A percentile compares a stretch with the other conserved stretches of the same genome.
Conservation (phyloP, 176 grass and related monocot genomes). For the Musa itinerans region DNA sequence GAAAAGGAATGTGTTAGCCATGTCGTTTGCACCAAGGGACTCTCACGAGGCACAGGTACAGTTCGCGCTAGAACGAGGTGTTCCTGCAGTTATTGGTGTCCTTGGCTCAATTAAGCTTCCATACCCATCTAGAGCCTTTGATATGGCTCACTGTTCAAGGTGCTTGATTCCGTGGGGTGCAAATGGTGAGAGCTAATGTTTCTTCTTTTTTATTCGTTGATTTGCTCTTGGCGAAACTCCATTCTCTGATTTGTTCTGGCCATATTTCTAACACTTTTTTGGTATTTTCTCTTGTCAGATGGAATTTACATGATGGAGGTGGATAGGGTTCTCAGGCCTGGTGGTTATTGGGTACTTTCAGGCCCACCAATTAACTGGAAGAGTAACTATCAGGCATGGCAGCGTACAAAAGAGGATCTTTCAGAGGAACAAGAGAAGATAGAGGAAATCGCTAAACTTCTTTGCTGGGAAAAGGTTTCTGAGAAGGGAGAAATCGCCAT, state of each 20-base stretch:
- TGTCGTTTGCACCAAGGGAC: constrained; percentile 90
- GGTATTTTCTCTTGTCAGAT: constrained; percentile 33
- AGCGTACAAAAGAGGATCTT: constrained; percentile 56
- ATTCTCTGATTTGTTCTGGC: constrained; percentile 20
- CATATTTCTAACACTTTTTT: constrained; percentile 4
- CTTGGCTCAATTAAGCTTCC: constrained; percentile 85
- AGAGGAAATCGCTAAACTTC: constrained; percentile 56
- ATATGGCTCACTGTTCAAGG: constrained; percentile 96
- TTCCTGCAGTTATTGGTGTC: constrained; percentile 83
- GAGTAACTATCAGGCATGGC: constrained; percentile 51
- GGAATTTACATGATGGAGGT: constrained; percentile 96
- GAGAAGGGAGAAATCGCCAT: constrained; percentile 56
- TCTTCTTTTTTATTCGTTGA: neutral
- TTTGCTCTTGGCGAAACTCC: neutral
- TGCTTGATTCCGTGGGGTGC: constrained; percentile 81
- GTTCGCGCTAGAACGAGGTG: constrained; percentile 85
- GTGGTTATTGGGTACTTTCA: constrained; percentile 88
- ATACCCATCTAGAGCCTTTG: constrained; percentile 68
- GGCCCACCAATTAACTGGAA: constrained; percentile 85
- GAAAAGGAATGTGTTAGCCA: constrained; percentile 55
- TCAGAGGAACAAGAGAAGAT: constrained; percentile 63
- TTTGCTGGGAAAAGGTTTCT: constrained; percentile 82
- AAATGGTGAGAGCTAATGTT: constrained; percentile 41
- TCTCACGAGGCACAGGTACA: constrained; percentile 96
- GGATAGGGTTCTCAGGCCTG: constrained; percentile 79